Conservation (phyloP, 371 early-diverging fungal species). For the Rhizomucor miehei region DNA sequence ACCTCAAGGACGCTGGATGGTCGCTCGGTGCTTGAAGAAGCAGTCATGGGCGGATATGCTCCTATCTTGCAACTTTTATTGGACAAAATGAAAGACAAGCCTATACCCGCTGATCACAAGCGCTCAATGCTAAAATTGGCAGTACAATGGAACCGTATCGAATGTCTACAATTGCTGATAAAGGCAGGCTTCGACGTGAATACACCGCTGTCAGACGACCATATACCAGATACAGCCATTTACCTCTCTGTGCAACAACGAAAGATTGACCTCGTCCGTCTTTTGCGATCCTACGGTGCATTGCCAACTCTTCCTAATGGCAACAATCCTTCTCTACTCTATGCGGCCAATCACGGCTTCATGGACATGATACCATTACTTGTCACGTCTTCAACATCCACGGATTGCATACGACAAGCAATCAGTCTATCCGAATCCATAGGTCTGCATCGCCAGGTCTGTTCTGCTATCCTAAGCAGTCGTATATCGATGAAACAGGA, state of each 20-base stretch:
- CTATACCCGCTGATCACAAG: too few species aligned
- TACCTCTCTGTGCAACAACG: constrained; percentile 42
- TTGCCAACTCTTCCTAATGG: constrained; percentile 26
- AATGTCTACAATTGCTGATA: constrained; percentile 26
- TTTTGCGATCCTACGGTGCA: constrained; percentile 20
- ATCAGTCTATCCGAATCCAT: constrained; percentile 5
- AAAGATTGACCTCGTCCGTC: constrained; percentile 42
- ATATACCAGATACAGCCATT: constrained; percentile 16
- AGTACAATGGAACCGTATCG: constrained; percentile 28
- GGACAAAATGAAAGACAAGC: background rate
- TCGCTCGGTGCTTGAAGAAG: constrained; percentile 19
- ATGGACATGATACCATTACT: constrained; percentile 37
- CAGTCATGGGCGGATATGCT: constrained; percentile 26
- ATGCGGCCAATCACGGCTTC: constrained; percentile 44
- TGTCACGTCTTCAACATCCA: constrained; percentile 27
- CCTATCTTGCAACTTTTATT: constrained; percentile 20
- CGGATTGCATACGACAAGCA: constrained; percentile 13
- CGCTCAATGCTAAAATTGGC: constrained; percentile 4
- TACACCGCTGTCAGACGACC: background rate
- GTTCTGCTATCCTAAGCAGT: background rate
- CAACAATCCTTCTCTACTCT: constrained; percentile 33
- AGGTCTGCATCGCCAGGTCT: background rate
- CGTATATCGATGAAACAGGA: background rate
- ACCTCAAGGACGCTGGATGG: constrained; percentile 5
- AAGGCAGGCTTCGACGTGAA: constrained; percentile 19